Conservation (phyloP, 2,329 filamentous ascomycete genomes). For the Mycosphaerella arachidis region DNA sequence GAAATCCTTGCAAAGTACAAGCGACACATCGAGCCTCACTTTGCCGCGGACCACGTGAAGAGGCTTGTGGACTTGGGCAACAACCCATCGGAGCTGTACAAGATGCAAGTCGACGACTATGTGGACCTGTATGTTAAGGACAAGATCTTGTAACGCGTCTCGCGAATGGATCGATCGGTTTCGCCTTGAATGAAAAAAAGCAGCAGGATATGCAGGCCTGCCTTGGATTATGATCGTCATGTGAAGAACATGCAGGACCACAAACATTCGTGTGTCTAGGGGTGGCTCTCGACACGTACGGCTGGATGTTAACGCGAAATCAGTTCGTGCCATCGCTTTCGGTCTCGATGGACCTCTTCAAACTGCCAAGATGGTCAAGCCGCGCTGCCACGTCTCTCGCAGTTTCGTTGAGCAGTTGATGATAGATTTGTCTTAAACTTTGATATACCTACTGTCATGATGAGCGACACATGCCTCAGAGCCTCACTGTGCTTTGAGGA, state of each 20-base stretch:
- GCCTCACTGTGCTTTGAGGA: background rate
- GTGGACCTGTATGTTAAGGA: constrained; percentile 75
- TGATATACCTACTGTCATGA: background rate
- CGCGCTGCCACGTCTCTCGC: background rate
- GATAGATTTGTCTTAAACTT: background rate
- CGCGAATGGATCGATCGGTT: background rate
- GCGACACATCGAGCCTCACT: constrained; percentile 84
- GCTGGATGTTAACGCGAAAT: background rate
- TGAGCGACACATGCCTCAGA: background rate
- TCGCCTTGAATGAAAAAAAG: background rate
- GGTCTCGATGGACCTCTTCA: background rate
- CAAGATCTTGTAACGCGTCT: constrained; percentile 27
- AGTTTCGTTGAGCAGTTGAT: background rate
- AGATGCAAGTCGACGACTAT: constrained; percentile 84
- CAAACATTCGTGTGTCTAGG: no score
- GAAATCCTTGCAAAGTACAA: constrained; percentile 94
- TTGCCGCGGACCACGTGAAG: constrained; percentile 68
- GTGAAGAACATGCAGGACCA: background rate
- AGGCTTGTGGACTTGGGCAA: constrained; percentile 76
- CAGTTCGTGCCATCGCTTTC: no score
- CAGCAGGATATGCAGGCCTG: background rate
- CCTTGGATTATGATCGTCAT: background rate
- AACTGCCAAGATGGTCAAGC: background rate
- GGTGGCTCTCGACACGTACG: no score
- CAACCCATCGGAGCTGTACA: constrained; percentile 70